Evolutionary conservation across 2,329 filamentous ascomycete genomes (phyloP).

Genomic region (Teratosphaeria pseudoeucalypti): DNA sequence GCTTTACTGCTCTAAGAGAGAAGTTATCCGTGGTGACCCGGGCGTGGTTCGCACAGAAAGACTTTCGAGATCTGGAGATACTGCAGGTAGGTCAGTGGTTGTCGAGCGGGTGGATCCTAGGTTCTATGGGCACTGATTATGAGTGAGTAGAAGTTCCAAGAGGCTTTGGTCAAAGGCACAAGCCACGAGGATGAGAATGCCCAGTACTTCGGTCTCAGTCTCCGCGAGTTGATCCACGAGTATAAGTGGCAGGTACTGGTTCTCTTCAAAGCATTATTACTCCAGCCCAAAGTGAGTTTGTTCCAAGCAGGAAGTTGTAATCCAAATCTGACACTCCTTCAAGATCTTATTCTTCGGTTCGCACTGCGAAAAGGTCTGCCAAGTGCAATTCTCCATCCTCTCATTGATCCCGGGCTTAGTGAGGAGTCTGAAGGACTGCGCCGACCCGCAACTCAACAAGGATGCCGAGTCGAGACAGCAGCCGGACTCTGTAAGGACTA

Average conservation of each 20-base stretch:
- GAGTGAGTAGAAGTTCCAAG: constrained; percentile 63
- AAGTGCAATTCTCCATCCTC: constrained; percentile 95
- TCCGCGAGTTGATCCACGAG: constrained; percentile 76
- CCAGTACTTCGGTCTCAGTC: constrained; percentile 63
- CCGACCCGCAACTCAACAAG: constrained; percentile 80
- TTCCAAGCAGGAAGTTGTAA: constrained; percentile 45
- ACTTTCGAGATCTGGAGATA: constrained; percentile 88
- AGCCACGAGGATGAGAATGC: constrained; percentile 62
- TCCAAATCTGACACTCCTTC: background rate
- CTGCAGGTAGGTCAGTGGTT: constrained; percentile 43
- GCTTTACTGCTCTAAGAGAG: constrained; percentile 73
- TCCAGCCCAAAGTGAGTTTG: constrained; percentile 75
- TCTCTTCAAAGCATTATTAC: constrained; percentile 80
- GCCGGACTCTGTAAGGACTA: constrained; percentile 79
- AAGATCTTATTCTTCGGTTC: constrained; percentile 98
- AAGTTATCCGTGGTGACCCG: constrained; percentile 81
- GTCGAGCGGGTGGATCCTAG: background rate
- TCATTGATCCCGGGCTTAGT: constrained; percentile 90
- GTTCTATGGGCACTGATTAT: background rate
- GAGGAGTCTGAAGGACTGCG: constrained; percentile 84
- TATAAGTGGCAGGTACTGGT: constrained; percentile 93
- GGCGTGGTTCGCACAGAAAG: constrained; percentile 92
- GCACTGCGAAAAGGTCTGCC: constrained; percentile 89
- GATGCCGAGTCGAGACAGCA: constrained; percentile 66
- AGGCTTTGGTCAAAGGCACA: constrained; percentile 56